Evolutionary conservation across 495 filamentous ascomycete genomes (phyloP), one percentile per base, ranked within the genome.

Genomic region (Hypoxylon fuscum): DNA sequence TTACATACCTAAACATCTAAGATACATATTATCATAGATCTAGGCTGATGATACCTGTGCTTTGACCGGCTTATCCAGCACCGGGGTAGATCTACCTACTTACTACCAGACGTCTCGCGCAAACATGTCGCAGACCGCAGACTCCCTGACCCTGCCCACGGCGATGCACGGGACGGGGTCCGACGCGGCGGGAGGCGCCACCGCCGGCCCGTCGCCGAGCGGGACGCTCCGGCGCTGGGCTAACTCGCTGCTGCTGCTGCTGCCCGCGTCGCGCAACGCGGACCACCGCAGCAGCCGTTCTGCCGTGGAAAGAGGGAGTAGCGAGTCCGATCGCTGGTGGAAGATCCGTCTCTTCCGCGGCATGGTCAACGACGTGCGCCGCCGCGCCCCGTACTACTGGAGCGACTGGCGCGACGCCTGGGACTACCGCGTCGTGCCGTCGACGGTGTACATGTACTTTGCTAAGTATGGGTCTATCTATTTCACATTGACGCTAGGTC

Each of bases 401-500:
- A 90, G 85, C 71, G 91, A 95, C 74, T 93, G 88, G 88, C 80
- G 75, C 23, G 91, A 94, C 76, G 91, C 90, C 2, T 92, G 89
- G 90, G 86, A 92, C 71, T 95, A 95, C 76, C 83, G 91, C 29
- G 87, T 92, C 32, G 79, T 95, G 22, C 89, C 91, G 29, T 88
- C 88, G 21, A 92, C 90, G 29, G 80, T 95, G 42, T 93, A 93
- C 74, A 95, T 93, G 90, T 94, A 92, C 75, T 94, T 93, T 80
- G 91, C 90, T 21, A 93, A 93, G 90, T 92, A 78, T 68, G 85
- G 25, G 25, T 27, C 8, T 27, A 8, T 27, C 25, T 27, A 8
- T 27, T 8, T 3, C 8, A 8, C 25, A n/a, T n/a, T n/a, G n/a
- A n/a, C n/a, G 27, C 27, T 29, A 29, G 27, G 9, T 29, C 8